Conservation (phyloP, 176 grass and related monocot species). For the Triticum aestivum region IWGSC_CS_RefSeq_v2.1 NC_057801.1:29627564-29628063, state of each 20-base stretch:
- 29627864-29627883: neutral
- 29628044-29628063: slow-evolving; percentile 84
- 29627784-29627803: slow-evolving; percentile 25
- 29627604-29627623: no score
- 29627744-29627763: neutral
- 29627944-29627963: neutral
- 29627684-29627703: no score
- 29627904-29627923: no score
- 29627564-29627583: no score
- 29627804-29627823: slow-evolving; percentile 47
- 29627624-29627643: no score
- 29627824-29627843: slow-evolving; percentile 32
- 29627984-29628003: neutral
- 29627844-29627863: slow-evolving; percentile 1
- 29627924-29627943: no score
- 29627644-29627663: no score
- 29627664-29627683: no score
- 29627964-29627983: neutral
- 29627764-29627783: neutral
- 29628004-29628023: slow-evolving; percentile 21
- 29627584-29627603: no score
- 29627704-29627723: no score
- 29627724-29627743: neutral
- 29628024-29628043: no score
- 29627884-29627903: neutral